Evolutionary conservation across 352 stramenopile genomes (phyloP), one percentile per base, ranked within the genome.

Genomic region (Globisporangium yorkense): DNA sequence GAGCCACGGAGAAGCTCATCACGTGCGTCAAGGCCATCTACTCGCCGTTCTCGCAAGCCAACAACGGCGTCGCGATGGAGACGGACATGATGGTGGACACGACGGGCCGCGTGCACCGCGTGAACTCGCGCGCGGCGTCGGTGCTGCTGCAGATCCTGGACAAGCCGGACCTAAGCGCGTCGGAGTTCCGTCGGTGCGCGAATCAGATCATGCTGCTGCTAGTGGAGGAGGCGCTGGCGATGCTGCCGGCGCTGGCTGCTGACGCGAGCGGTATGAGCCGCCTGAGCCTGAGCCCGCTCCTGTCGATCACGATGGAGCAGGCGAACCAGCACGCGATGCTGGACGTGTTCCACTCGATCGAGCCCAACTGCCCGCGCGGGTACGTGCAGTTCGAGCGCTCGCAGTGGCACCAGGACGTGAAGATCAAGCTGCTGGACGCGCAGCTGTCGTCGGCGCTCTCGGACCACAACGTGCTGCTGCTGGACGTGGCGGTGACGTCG

Each of bases 121-220:
- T 68, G 24, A 51, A 60, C 35, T 61, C 62, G 20, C 57, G 52
- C 20, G 51, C 62, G 1, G 54, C 59, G 13, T 48, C 56, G 16
- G 33, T 68, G 56, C 48, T 68, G 54, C 48, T 68, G 13, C 51
- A 58, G 43, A 63, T 68, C 44, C 49, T 68, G 7, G 54, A 59
- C 49, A 57, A 59, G 20, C 31, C 52, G 4, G 50, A 65, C 13
- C 63, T 59, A 3, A 62, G 37, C 3, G 48, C 59, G 15, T 16
- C 47, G 3, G 67, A 49, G 21, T 78, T 78, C 43, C 62, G 63
- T 15, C 65, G 51, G 8, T 66, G 65, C 37, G 65, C 63, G 9
- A 62, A 71, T 35, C 68, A 70, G 21, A 57, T 74, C 37, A 77
- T 77, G 61, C 65, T 62, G 21, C 48, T 74, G 39, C 53, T 74